Percentiles rank a stretch among this genome's conserved stretches.
These are phyloP conservation scores for Leishmania martiniquensis DNA, from an alignment of 208 protist species.

Conservation along the genomic window DNA sequence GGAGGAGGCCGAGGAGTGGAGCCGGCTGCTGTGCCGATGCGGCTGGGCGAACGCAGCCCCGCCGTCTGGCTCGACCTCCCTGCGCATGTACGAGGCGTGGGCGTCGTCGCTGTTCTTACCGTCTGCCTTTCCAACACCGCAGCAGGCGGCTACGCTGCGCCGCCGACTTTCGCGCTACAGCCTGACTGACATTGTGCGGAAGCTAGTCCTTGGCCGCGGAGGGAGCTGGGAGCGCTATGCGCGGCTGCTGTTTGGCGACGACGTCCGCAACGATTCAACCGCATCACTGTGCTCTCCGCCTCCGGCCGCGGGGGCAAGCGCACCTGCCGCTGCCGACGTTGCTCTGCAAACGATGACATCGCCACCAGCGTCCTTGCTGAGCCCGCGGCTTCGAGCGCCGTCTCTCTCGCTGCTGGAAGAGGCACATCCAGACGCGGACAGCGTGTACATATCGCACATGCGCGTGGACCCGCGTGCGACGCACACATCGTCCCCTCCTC, in stretches of 20 bases:
- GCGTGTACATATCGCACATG: not conserved
- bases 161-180: constrained; percentile 23
- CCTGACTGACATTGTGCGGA: constrained; percentile 24
- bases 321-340: not conserved
- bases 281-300: not conserved
- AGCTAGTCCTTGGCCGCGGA: constrained; percentile 31
- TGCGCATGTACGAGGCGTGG: constrained; percentile 11
- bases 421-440: not conserved
- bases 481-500: not conserved
- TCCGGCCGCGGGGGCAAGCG: not conserved
- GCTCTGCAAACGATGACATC: not conserved
- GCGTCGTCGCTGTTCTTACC: constrained; percentile 18
- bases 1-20: constrained; percentile 31
- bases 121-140: constrained; percentile 5
- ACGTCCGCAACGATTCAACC: not conserved
- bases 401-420: constrained; percentile 9
- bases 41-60: constrained; percentile 32
- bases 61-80: not conserved
- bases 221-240: constrained; percentile 14
- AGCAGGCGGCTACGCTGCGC: constrained; percentile 29
- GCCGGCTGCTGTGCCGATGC: constrained; percentile 24
- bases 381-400: not conserved
- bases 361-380: not conserved
- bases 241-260: constrained; percentile 15
- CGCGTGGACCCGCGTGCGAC: not conserved